Evolutionary conservation across 352 stramenopile species (phyloP), one percentile per base, ranked within the genome.

Genomic region (Phytophthora uliginosa): DNA sequence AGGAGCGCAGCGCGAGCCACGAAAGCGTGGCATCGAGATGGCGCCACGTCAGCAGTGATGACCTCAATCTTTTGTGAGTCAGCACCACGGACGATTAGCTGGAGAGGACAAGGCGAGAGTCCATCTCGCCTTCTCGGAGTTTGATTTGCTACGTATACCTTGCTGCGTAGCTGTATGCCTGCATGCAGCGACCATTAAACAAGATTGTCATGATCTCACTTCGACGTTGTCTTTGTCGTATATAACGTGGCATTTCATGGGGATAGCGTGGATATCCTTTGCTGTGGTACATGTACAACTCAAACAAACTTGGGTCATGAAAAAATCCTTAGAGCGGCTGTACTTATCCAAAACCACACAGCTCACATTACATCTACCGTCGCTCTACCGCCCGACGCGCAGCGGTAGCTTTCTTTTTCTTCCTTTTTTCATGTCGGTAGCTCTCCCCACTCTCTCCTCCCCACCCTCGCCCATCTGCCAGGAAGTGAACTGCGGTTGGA

Each of bases 311-410:
- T 73, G 20, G 38, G 40, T 65, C 53, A 73, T 59, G 59, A 74
- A 66, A 74, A 31, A 31, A 70, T 69, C 51, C 47, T 73, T 66
- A 71, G 33, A 71, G 56, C 66, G 57, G 58, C 66, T 66, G 57
- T 64, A 73, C 62, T 68, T 78, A 69, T 74, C 59, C 67, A 69
- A 76, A 78, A 76, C 60, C 64, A 71, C 60, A 80, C 65, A 78
- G 69, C 76, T 81, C 66, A 79, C 73, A 69, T 77, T 71, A 73
- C 64, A 73, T 78, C 75, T 73, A 72, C 59, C 59, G 31, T 66
- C 54, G 53, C 63, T 74, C 55, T 40, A 70, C 60, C 48, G 59
- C 56, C 48, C 59, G 59, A 66, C 55, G 33, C 18, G 53, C 52
- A 64, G 59, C 67, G 33, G 45, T 64, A 67, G 52, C 40, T 69